These are phyloP conservation scores for Silene coronaria DNA, from an alignment of 179 eudicot genomes.

Conservation along the genomic window DNA sequence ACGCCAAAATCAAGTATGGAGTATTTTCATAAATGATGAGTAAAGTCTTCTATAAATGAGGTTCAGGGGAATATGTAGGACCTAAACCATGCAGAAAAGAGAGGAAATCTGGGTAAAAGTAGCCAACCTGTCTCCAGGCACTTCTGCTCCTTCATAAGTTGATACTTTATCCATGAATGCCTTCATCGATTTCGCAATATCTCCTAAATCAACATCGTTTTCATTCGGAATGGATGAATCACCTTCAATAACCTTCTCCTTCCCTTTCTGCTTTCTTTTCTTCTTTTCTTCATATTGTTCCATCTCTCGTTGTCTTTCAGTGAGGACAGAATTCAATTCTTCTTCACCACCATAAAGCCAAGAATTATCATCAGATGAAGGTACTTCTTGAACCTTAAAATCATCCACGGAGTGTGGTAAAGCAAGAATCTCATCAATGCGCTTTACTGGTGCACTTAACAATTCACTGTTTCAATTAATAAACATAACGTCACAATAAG, in stretches of 20 bases:
- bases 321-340: slow-evolving; percentile 76
- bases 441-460: slow-evolving; percentile 66
- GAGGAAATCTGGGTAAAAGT: background rate
- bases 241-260: slow-evolving; percentile 47
- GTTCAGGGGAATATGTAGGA: too few relatives aligned
- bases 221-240: slow-evolving; percentile 32
- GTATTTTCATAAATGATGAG: too few relatives aligned
- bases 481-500: background rate
- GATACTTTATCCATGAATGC: slow-evolving; percentile 67
- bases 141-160: slow-evolving; percentile 85
- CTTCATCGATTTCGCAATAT: slow-evolving; percentile 76
- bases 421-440: slow-evolving; percentile 79
- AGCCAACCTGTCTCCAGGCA: slow-evolving; percentile 69
- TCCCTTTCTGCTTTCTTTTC: slow-evolving; percentile 54
- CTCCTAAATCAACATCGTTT: slow-evolving; percentile 62
- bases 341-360: slow-evolving; percentile 94
- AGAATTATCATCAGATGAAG: slow-evolving; percentile 81
- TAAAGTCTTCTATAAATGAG: too few relatives aligned
- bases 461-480: slow-evolving; percentile 50
- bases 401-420: slow-evolving; percentile 54
- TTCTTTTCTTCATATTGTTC: slow-evolving; percentile 51
- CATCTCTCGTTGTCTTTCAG: slow-evolving; percentile 82
- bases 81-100: background rate
- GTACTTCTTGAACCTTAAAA: slow-evolving; percentile 54
- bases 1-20: background rate